Evolutionary conservation across 768 basidiomycete species (phyloP), one percentile per base, ranked within the genome.

Genomic region (Sporobolomyces phaffii): DNA sequence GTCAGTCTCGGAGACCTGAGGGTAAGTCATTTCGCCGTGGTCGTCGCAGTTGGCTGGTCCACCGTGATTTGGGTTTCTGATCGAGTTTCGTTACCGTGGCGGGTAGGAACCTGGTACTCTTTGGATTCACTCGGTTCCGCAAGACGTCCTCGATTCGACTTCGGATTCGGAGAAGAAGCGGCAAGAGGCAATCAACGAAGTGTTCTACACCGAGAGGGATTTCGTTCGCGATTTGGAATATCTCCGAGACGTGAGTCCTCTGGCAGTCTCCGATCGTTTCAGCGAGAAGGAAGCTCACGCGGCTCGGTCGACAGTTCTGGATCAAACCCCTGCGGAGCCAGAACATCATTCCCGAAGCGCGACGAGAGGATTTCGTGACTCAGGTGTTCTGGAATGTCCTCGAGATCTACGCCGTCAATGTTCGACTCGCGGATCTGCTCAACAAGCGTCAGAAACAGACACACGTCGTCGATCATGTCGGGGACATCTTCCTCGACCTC

Each of bases 161-260:
- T 88, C 88, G 6, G 93, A 96, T 64, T 82, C 82, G 29, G 94
- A 99, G 81, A 96, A 93, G 83, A 92, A 84, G 77, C 84, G 94
- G 2, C 94, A 98, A 77, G 96, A 99, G 77, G 90, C 91, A 26
- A 98, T 99, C 80, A 97, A 98, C 76, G 96, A 99, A 80, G 90
- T 96, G 40, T 86, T 85, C 62, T 85, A 85, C 70, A 99, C 96
- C 11, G 96, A 98, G 77, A 84, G 93, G 31, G 96, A 98, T 79
- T 98, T 99, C 78, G 93, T 99, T 49, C 84, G 91, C 62, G 96
- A 97, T 78, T 85, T 98, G 85, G 96, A 99, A 78, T 98, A 98
- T 76, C 83, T 99, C 51, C 87, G 93, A 69, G 94, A 98, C 76
- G 89, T 94, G 75, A 73, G 89, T 62, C 10, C 14, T 11, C 47